Conservation (phyloP, 495 filamentous ascomycete genomes). For the Podospora conica region DNA sequence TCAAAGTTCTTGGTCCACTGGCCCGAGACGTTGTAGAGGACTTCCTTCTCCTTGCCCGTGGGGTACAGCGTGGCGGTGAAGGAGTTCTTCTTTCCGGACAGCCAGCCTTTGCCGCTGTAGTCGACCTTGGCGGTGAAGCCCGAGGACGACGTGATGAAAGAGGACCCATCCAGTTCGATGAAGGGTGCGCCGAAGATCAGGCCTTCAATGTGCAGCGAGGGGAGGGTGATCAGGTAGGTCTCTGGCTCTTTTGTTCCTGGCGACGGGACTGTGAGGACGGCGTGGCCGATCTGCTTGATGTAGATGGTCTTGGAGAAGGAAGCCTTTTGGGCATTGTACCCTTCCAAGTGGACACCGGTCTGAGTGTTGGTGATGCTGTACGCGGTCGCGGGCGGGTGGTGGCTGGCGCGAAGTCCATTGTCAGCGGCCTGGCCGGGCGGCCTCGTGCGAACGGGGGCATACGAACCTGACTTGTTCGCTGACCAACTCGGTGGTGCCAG, state of each 20-base stretch:
- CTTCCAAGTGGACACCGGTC: slow-evolving; percentile 79
- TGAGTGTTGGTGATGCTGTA: slow-evolving; percentile 85
- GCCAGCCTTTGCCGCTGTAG: slow-evolving; percentile 87
- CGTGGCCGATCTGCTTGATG: slow-evolving; percentile 94
- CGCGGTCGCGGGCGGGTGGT: slow-evolving; percentile 95
- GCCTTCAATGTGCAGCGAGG: slow-evolving; percentile 87
- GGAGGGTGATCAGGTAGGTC: slow-evolving; percentile 85
- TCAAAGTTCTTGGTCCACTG: slow-evolving; percentile 86
- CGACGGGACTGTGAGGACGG: slow-evolving; percentile 67
- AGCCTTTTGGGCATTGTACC: slow-evolving; percentile 97
- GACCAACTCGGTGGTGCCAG: slow-evolving; percentile 60
- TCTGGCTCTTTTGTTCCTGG: slow-evolving; percentile 50
- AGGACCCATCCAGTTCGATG: slow-evolving; percentile 77
- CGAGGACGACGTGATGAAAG: slow-evolving; percentile 75
- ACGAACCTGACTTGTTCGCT: slow-evolving; percentile 61
- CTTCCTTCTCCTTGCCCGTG: slow-evolving; percentile 68
- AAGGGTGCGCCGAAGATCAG: slow-evolving; percentile 87
- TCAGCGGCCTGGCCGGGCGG: slow-evolving; percentile 24
- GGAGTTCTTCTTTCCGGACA: slow-evolving; percentile 91
- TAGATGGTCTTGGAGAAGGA: slow-evolving; percentile 89
- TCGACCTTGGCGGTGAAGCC: slow-evolving; percentile 91
- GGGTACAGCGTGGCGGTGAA: slow-evolving; percentile 76
- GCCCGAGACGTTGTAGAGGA: slow-evolving; percentile 78
- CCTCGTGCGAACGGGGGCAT: slow-evolving; percentile 26
- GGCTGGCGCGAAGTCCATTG: slow-evolving; percentile 44